These are phyloP conservation scores for Fimicolochytrium jonesii DNA, from an alignment of 192 early-diverging fungal genomes.

Conservation along the genomic window DNA sequence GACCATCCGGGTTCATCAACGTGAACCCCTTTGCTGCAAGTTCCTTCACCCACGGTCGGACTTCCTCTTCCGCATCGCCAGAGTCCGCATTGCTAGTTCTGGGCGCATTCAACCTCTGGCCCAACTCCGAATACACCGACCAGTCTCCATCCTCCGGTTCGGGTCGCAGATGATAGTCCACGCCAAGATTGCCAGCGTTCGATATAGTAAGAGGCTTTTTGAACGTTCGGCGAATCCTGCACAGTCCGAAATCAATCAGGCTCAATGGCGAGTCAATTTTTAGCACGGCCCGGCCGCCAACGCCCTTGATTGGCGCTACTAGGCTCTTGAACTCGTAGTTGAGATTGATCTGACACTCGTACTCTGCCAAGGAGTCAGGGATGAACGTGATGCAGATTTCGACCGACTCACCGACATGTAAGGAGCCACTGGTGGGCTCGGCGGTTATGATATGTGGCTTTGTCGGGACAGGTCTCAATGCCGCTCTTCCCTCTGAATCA, in stretches of 20 bases:
- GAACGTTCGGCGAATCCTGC: conserved; percentile 45
- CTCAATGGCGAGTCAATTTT: conserved; percentile 41
- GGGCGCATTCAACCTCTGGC: too few relatives aligned
- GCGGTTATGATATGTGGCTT: conserved; percentile 26
- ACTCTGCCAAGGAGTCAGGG: conserved; percentile 45
- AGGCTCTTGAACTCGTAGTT: conserved; percentile 50
- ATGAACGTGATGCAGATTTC: conserved; percentile 39
- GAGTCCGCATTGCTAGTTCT: conserved; percentile 31
- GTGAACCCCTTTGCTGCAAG: conserved; percentile 34
- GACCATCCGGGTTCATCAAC: conserved; percentile 46
- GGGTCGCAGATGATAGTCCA: conserved; percentile 48
- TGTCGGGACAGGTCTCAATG: background rate
- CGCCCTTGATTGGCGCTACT: conserved; percentile 32
- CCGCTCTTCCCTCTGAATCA: conserved; percentile 2
- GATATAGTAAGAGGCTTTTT: conserved; percentile 42
- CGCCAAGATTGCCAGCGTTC: conserved; percentile 56
- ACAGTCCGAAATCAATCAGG: conserved; percentile 54
- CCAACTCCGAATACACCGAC: conserved; percentile 37
- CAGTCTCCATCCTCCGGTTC: conserved; percentile 44
- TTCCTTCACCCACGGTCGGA: conserved; percentile 29
- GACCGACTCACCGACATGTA: conserved; percentile 43
- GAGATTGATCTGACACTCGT: conserved; percentile 42
- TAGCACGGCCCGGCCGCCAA: conserved; percentile 46
- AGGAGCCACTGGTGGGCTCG: conserved; percentile 27
- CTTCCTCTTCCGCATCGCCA: background rate